These are phyloP conservation scores for Sporothrix pseudoabietina DNA, from an alignment of 2,329 filamentous ascomycete genomes.

Conservation along the genomic window DNA sequence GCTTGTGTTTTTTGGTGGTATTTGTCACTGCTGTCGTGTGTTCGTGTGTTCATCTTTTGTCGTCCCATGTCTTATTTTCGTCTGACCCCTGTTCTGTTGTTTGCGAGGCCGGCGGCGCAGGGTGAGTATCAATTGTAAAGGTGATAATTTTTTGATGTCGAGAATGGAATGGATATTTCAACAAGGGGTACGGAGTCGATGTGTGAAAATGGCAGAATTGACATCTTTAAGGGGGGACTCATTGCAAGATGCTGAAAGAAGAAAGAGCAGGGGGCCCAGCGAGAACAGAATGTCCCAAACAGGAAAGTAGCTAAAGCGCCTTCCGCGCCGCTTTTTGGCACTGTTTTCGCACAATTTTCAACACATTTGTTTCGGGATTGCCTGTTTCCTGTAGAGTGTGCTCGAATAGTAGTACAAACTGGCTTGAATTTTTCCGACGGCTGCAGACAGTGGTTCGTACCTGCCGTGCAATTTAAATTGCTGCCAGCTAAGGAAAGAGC, in stretches of 20 bases:
- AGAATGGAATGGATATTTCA: not conserved
- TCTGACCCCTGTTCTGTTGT: not conserved
- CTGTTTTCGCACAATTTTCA: not conserved
- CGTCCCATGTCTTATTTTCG: conserved; percentile 13
- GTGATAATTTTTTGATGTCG: not conserved
- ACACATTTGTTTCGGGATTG: not conserved
- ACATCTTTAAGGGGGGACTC: not conserved
- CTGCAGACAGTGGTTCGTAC: conserved; percentile 19
- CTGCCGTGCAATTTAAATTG: conserved; percentile 26
- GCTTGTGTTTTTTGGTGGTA: not conserved
- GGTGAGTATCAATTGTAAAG: not conserved
- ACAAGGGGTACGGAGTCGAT: no score
- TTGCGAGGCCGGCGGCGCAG: not conserved
- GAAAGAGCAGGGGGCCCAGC: not conserved
- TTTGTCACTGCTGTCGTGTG: not conserved
- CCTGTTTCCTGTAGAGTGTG: not conserved
- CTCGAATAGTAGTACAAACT: not conserved
- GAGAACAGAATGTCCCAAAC: not conserved
- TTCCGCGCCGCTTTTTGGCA: not conserved
- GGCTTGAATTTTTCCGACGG: conserved; percentile 17
- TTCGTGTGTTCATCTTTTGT: not conserved
- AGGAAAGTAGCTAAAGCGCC: conserved; percentile 4
- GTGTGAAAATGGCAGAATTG: not conserved
- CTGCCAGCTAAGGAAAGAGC: not conserved
- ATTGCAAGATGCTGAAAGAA: not conserved